These are phyloP conservation scores for Isoetes taiwanensis DNA, from an alignment of 75 land plant genomes.

Conservation along the genomic window DNA sequence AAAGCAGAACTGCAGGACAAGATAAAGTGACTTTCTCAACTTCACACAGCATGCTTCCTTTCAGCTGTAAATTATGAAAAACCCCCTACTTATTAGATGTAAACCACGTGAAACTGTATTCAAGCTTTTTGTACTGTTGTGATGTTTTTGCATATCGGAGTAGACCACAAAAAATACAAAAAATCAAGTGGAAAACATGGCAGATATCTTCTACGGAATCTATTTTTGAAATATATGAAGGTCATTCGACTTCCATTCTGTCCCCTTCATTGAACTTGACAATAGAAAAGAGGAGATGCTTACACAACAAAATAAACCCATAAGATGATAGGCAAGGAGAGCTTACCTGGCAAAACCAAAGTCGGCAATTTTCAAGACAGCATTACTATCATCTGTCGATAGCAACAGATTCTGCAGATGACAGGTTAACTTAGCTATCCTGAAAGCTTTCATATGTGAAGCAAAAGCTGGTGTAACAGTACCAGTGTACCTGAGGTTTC, in stretches of 20 bases:
- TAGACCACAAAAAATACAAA: no score
- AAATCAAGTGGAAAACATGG: no score
- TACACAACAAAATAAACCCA: neutral
- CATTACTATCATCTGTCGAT: conserved; percentile 45
- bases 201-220: neutral
- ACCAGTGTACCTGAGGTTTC: conserved; percentile 95
- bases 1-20: no score
- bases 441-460: neutral
- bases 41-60: no score
- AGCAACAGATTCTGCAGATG: conserved; percentile 75
- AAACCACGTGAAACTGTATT: no score
- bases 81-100: no score
- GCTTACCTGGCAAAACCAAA: conserved; percentile 96
- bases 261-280: neutral
- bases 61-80: no score
- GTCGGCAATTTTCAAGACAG: conserved; percentile 91
- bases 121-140: no score
- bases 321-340: no score
- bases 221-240: neutral
- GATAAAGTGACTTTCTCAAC: no score
- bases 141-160: no score
- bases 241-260: neutral
- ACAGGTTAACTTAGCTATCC: neutral
- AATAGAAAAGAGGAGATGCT: neutral
- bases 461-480: neutral